phyloP scores from a whole-genome alignment of 371 early-diverging fungal genomes.

The Conidiobolus incongruus region DNA sequence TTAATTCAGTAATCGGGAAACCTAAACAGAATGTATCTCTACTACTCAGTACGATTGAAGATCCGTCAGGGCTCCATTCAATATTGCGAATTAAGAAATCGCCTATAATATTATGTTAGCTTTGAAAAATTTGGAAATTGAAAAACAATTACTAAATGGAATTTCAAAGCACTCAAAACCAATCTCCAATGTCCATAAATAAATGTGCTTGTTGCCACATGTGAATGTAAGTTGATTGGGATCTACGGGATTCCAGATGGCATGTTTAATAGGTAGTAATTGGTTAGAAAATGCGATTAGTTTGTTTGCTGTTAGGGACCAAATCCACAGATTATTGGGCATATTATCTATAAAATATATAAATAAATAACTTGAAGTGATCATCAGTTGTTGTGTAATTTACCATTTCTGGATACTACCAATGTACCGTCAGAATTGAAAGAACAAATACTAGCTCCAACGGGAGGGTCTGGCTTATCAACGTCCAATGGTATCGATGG shows the following conservation, averaged over 20 bases:
- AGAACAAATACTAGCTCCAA: conserved; percentile 17
- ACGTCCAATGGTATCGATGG: conserved; percentile 11
- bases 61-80: no score
- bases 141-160: no score
- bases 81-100: no score
- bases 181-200: conserved; percentile 13
- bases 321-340: conserved; percentile 24
- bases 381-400: not conserved
- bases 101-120: no score
- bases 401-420: conserved; percentile 12
- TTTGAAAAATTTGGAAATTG: not conserved
- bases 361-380: not conserved
- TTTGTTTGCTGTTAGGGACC: conserved; percentile 13
- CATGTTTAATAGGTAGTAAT: conserved; percentile 11
- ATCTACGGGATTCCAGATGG: conserved; percentile 20
- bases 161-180: not conserved
- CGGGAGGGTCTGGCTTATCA: conserved; percentile 21
- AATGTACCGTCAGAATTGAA: conserved; percentile 18
- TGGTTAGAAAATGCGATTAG: conserved; percentile 19
- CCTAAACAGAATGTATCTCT: no score
- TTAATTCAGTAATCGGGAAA: no score
- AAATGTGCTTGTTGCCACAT: conserved; percentile 15
- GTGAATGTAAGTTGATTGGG: conserved; percentile 16
- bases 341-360: conserved; percentile 22
- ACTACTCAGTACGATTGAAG: no score